Evolutionary conservation across 2,329 filamentous ascomycete species (phyloP).

Genomic region (Coniochaeta sp.): DNA sequence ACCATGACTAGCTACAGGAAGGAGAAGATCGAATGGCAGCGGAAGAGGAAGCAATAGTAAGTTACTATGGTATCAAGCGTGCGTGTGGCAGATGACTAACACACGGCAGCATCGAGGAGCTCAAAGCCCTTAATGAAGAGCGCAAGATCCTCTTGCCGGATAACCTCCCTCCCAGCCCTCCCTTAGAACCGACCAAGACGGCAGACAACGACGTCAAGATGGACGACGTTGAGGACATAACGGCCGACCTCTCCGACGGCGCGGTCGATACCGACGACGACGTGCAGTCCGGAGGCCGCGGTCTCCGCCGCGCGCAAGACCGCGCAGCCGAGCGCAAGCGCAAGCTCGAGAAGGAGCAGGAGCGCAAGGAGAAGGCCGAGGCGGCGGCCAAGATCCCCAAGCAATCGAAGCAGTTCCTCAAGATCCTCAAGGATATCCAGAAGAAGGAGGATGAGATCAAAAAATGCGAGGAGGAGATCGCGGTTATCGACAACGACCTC

Average conservation of each 20-base stretch:
- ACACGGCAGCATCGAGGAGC: slow-evolving; percentile 55
- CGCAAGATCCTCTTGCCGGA: slow-evolving; percentile 66
- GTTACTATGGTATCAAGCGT: slow-evolving; percentile 22
- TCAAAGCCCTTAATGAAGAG: slow-evolving; percentile 64
- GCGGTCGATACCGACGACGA: slow-evolving; percentile 66
- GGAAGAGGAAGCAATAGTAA: slow-evolving; percentile 62
- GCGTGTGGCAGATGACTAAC: slow-evolving; percentile 19
- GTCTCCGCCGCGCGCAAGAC: slow-evolving; percentile 50
- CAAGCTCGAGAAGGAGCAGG: slow-evolving; percentile 63
- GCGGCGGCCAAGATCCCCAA: slow-evolving; percentile 61
- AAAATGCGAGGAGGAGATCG: slow-evolving; percentile 79
- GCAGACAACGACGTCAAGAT: slow-evolving; percentile 53
- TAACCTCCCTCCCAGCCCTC: slow-evolving; percentile 60
- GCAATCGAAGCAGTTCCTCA: slow-evolving; percentile 82
- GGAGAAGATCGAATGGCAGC: slow-evolving; percentile 88
- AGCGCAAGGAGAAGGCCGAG: slow-evolving; percentile 59
- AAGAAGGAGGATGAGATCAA: slow-evolving; percentile 76
- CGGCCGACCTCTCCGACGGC: slow-evolving; percentile 51
- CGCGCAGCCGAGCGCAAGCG: slow-evolving; percentile 70
- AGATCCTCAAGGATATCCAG: slow-evolving; percentile 80
- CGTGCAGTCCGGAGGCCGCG: slow-evolving; percentile 35
- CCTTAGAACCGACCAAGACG: slow-evolving; percentile 38
- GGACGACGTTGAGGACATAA: slow-evolving; percentile 57
- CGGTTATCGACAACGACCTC: slow-evolving; percentile 80
- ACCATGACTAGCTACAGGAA: slow-evolving; percentile 94